phyloP scores from a whole-genome alignment of 257 asterid genomes.

The Cordia subcordata region DNA sequence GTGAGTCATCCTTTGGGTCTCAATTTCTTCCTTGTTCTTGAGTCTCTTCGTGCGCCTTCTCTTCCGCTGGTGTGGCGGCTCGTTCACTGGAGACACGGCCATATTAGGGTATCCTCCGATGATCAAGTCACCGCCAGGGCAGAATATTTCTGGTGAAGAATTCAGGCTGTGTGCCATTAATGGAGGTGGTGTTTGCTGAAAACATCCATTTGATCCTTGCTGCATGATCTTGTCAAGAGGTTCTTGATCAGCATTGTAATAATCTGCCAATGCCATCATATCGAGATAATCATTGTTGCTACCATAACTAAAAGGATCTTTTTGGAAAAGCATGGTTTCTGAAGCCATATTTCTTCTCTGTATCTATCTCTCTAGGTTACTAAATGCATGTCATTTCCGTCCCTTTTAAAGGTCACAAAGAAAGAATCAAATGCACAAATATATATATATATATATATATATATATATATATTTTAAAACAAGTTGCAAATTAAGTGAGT shows the following conservation, averaged over 20 bases:
- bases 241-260: conserved; percentile 6
- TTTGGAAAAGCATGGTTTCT: conserved; percentile 45
- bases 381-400: background rate
- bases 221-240: background rate
- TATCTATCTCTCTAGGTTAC: background rate
- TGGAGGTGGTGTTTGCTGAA: too few species aligned
- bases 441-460: too few species aligned
- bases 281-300: conserved; percentile 23
- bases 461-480: too few species aligned
- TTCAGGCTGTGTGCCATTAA: background rate
- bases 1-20: conserved; percentile 76
- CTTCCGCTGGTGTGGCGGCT: conserved; percentile 29
- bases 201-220: background rate
- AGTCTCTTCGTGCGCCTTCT: conserved; percentile 41
- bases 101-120: conserved; percentile 12
- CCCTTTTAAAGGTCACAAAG: too few species aligned
- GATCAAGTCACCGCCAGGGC: conserved; percentile 2
- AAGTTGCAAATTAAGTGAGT: too few species aligned
- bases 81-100: conserved; percentile 4
- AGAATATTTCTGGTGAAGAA: conserved; percentile 34
- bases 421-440: too few species aligned
- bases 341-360: conserved; percentile 33
- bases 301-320: conserved; percentile 41
- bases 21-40: conserved; percentile 72
- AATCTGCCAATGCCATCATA: background rate